Evolutionary conservation across 2,329 filamentous ascomycete species (phyloP).

Genomic region (Teratosphaeria gauchensis): DNA sequence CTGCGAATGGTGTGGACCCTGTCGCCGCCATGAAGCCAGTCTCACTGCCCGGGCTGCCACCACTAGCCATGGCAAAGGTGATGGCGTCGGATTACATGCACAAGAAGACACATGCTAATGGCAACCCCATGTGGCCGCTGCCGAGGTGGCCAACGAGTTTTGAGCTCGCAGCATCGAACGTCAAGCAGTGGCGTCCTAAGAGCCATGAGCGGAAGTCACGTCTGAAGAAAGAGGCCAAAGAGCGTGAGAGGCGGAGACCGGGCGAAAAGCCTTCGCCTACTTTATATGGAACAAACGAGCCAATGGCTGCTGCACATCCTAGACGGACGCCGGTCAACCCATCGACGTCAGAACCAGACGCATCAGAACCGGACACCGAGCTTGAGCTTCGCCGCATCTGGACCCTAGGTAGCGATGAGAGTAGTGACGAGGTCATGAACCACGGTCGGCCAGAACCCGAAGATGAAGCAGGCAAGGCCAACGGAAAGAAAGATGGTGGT

Average conservation of each 20-base stretch:
- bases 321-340: background rate
- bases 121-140: background rate
- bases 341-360: background rate
- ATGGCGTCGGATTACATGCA: background rate
- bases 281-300: background rate
- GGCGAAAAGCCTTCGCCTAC: no score
- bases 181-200: background rate
- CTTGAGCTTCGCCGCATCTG: background rate
- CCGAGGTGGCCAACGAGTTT: background rate
- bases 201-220: no score
- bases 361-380: no score
- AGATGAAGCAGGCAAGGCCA: no score
- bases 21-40: background rate
- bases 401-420: background rate
- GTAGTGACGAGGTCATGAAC: no score
- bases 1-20: background rate
- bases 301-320: background rate
- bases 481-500: no score
- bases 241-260: no score
- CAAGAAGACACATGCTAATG: background rate
- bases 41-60: background rate
- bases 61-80: background rate
- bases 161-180: background rate
- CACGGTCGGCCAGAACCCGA: no score
- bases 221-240: no score